Base-by-base conservation (phyloP, 805 yeast species). In the Wickerhamiella brachini region DNA sequence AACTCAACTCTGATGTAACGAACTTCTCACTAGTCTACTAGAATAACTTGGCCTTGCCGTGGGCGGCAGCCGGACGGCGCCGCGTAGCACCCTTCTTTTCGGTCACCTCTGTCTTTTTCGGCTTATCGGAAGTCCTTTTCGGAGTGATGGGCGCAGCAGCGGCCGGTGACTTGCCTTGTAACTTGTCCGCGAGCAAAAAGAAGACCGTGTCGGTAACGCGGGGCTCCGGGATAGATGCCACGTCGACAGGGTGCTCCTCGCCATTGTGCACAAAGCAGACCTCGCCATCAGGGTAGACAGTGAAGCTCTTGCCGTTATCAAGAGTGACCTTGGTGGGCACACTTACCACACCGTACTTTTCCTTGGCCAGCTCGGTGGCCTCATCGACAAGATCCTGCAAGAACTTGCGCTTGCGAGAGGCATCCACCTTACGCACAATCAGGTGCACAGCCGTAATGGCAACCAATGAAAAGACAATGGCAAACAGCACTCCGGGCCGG, bases 401-500 rank as follows among this genome's bases (percentile, higher is more conserved):
- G 52, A 85, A 72, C 53, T 75, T 75, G 48, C 73, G 71, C 57
- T 83, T 80, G 53, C 81, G 82, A 22, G 61, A 65, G 54, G 78
- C 68, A 60, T 75, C 78, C 49, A 83, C 71, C 59, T 67, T 72
- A 50, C 82, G 64, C 4, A 80, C 66, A 15, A 75, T 66, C 58
- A 69, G 81, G 58, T 87, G 95, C 44, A 81, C 76, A 1, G 67
- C 60, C 34, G 82, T 73, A 24, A 77, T 68, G 10, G 83, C 56
- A 0, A 78, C 37, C 50, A 71, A 77, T 26, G 85, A 61, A 34
- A 83, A 70, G 2, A 69, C 57, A 1, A 80, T 41, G 0, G 84
- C 77, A 47, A 79, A 63, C 10, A 73, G 57, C 31, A 76, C 62
- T 41, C 83, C 82, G 21, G 88, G 96, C 60, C 82, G 76, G 73